These are phyloP conservation scores for Rhynchospora breviuscula DNA, from an alignment of 176 grass and related monocot species.

Conservation along the genomic window DNA sequence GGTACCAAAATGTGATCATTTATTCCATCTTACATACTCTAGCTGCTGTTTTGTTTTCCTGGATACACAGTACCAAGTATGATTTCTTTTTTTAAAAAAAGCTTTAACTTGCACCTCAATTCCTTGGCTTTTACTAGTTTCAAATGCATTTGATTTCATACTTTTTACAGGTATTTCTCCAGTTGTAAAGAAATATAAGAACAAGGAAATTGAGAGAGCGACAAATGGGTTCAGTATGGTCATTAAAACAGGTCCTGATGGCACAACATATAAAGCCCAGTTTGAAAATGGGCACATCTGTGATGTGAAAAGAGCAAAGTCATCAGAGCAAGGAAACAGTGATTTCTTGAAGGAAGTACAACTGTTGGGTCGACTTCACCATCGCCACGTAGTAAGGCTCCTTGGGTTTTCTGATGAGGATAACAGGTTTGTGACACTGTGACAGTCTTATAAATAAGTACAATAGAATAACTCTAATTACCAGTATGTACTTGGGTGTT, in stretches of 20 bases:
- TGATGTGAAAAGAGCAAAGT: slow-evolving; percentile 41
- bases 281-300: slow-evolving; percentile 70
- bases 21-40: background rate
- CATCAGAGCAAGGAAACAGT: slow-evolving; percentile 12
- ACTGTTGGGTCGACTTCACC: slow-evolving; percentile 64
- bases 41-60: background rate
- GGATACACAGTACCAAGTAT: background rate
- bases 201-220: slow-evolving; percentile 66
- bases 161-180: slow-evolving; percentile 37
- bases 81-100: background rate
- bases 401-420: slow-evolving; percentile 62
- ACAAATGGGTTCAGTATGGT: slow-evolving; percentile 65
- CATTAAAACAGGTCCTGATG: slow-evolving; percentile 36
- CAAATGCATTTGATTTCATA: background rate
- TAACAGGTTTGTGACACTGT: slow-evolving; percentile 30
- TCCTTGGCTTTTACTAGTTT: background rate
- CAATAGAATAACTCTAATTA: background rate
- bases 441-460: background rate
- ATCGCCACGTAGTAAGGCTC: slow-evolving; percentile 78
- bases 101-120: background rate
- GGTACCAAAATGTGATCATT: background rate
- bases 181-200: slow-evolving; percentile 57
- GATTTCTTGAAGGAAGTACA: slow-evolving; percentile 65
- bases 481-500: background rate
- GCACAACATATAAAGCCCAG: slow-evolving; percentile 60